Conservation (phyloP, 2,329 filamentous ascomycete species). For the Epichloe coenophiala region DNA sequence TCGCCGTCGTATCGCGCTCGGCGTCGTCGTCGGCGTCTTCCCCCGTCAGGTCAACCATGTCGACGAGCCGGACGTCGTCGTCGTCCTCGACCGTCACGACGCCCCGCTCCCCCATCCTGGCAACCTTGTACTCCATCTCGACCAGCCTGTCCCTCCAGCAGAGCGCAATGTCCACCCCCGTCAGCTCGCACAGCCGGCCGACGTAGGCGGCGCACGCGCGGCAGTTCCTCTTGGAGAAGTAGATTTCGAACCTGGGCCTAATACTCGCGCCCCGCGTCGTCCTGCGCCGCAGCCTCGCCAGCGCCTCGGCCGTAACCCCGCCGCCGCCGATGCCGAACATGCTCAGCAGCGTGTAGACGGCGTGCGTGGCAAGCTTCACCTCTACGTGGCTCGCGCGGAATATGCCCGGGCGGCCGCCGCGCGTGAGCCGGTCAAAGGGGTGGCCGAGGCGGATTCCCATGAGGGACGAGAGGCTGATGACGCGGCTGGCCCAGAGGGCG, state of each 20-base stretch:
- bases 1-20: background rate
- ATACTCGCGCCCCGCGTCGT: conserved; percentile 8
- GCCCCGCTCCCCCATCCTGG: background rate
- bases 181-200: conserved; percentile 11
- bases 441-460: conserved; percentile 17
- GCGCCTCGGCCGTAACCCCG: conserved; percentile 8
- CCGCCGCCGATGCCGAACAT: conserved; percentile 11
- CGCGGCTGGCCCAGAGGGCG: conserved; percentile 17
- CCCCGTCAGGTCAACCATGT: conserved; percentile 2
- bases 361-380: conserved; percentile 24
- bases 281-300: conserved; percentile 12
- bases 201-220: conserved; percentile 14
- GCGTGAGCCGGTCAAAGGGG: conserved; percentile 14
- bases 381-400: conserved; percentile 25
- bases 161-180: conserved; percentile 15
- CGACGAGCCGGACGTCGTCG: background rate
- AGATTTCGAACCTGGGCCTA: conserved; percentile 18
- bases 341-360: conserved; percentile 15
- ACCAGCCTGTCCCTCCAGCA: conserved; percentile 16
- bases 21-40: background rate
- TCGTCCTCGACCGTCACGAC: conserved; percentile 1
- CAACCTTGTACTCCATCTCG: conserved; percentile 13
- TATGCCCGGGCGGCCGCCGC: conserved; percentile 8
- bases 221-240: conserved; percentile 23
- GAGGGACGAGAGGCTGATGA: conserved; percentile 15